phyloP scores from a whole-genome alignment of 73 alveolate genomes.

The Paraurostyla sp. region DNA sequence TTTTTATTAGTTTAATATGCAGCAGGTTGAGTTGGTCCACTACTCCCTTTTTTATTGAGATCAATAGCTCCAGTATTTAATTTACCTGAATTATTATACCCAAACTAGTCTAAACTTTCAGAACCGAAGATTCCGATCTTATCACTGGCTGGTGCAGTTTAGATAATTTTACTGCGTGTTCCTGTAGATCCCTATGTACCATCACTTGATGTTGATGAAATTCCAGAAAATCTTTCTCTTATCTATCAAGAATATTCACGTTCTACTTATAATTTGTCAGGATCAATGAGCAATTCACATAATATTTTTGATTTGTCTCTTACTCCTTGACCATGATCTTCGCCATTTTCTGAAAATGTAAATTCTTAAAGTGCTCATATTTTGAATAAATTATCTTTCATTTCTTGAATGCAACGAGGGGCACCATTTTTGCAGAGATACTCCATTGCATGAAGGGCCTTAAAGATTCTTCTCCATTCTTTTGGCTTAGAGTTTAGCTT shows the following conservation, averaged over 20 bases:
- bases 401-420: slow-evolving; percentile 65
- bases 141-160: slow-evolving; percentile 54
- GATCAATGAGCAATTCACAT: slow-evolving; percentile 70
- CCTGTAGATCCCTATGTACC: slow-evolving; percentile 2
- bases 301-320: slow-evolving; percentile 57
- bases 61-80: neutral
- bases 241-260: slow-evolving; percentile 77
- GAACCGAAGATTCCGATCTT: slow-evolving; percentile 44
- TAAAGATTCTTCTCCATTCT: slow-evolving; percentile 81
- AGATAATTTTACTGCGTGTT: neutral
- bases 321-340: slow-evolving; percentile 71
- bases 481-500: slow-evolving; percentile 71
- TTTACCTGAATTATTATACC: slow-evolving; percentile 58
- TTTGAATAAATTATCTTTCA: slow-evolving; percentile 72
- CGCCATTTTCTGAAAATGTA: slow-evolving; percentile 64
- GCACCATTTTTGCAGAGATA: slow-evolving; percentile 78
- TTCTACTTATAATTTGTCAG: slow-evolving; percentile 66
- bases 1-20: neutral
- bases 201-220: slow-evolving; percentile 40
- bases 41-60: neutral
- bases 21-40: neutral
- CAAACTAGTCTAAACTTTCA: slow-evolving; percentile 1
- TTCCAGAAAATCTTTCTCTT: slow-evolving; percentile 75
- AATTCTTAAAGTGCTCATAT: slow-evolving; percentile 70
- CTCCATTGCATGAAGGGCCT: slow-evolving; percentile 74